Conservation (phyloP, 192 early-diverging fungal genomes). For the Podila minutissima region DNA sequence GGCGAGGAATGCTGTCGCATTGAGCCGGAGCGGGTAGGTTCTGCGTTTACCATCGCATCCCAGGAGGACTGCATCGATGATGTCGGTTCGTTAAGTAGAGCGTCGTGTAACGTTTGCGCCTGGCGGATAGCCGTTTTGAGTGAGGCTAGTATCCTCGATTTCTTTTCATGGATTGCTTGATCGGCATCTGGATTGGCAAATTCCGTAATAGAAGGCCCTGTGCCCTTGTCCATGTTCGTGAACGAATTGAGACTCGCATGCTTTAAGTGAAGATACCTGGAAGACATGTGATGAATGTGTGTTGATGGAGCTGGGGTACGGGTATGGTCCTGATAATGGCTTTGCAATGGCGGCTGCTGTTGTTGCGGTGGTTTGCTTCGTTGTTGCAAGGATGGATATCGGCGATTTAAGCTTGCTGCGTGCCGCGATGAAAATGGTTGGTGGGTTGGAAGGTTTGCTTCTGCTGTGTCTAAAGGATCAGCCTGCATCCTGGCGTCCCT, state of each 20-base stretch:
- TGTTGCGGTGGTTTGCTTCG: background rate
- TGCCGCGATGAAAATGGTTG: background rate
- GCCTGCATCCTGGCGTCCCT: background rate
- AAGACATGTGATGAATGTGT: background rate
- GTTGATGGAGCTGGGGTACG: background rate
- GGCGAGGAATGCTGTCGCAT: background rate
- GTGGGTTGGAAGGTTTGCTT: background rate
- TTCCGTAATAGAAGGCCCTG: background rate
- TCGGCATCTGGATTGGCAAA: background rate
- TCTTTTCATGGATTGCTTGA: background rate
- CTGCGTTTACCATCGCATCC: background rate
- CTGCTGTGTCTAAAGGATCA: background rate
- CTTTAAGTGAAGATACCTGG: too few species aligned
- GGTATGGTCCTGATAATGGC: background rate
- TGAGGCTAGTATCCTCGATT: background rate
- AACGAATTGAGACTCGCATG: background rate
- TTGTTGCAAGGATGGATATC: too few species aligned
- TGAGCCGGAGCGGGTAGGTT: background rate
- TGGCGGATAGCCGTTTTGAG: background rate
- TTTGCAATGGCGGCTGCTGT: background rate
- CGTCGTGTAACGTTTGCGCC: background rate
- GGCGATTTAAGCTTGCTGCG: too few species aligned
- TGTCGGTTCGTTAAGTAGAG: background rate
- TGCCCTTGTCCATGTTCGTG: background rate
- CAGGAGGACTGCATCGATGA: background rate